Percentiles rank a stretch among this genome's conserved stretches.
phyloP scores from a whole-genome alignment of 352 stramenopile genomes.

The Phytophthora cactorum region DNA sequence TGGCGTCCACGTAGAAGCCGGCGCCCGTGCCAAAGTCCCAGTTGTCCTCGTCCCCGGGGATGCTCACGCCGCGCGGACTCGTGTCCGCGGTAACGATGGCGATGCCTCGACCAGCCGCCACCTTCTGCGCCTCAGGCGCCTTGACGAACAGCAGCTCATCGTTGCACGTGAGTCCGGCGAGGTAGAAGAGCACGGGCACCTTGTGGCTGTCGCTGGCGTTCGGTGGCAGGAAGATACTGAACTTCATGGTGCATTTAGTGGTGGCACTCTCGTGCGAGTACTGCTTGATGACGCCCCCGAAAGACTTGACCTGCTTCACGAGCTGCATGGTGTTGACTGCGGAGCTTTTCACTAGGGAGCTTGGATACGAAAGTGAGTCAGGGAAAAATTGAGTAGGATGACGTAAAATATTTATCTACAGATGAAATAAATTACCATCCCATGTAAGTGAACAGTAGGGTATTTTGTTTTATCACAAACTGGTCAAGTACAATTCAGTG shows the following conservation, averaged over 20 bases:
- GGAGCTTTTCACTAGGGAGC: too few relatives aligned
- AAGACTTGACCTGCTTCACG: slow-evolving; percentile 79
- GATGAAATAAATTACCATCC: neutral
- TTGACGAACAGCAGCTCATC: slow-evolving; percentile 97
- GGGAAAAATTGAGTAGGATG: slow-evolving; percentile 3
- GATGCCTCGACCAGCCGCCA: slow-evolving; percentile 91
- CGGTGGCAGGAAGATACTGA: slow-evolving; percentile 90
- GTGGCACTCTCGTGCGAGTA: slow-evolving; percentile 82
- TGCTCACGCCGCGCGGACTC: slow-evolving; percentile 90
- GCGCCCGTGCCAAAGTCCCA: slow-evolving; percentile 98
- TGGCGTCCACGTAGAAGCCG: slow-evolving; percentile 98
- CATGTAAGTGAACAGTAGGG: neutral
- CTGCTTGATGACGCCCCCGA: slow-evolving; percentile 83
- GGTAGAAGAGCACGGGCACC: slow-evolving; percentile 94
- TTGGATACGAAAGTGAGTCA: slow-evolving; percentile 1
- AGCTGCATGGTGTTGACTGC: slow-evolving; percentile 53
- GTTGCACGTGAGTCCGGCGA: slow-evolving; percentile 97
- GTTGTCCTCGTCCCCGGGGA: slow-evolving; percentile 94
- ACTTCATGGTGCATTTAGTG: slow-evolving; percentile 92
- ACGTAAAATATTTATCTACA: too few relatives aligned
- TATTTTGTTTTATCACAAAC: too few relatives aligned
- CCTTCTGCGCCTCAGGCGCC: slow-evolving; percentile 88
- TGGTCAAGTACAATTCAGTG: too few relatives aligned
- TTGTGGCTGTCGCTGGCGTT: slow-evolving; percentile 65
- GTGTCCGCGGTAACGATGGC: slow-evolving; percentile 97